Evolutionary conservation across 2,329 filamentous ascomycete genomes (phyloP), one percentile per base, ranked within the genome.

Genomic region (Rhinocladiella mackenziei): DNA sequence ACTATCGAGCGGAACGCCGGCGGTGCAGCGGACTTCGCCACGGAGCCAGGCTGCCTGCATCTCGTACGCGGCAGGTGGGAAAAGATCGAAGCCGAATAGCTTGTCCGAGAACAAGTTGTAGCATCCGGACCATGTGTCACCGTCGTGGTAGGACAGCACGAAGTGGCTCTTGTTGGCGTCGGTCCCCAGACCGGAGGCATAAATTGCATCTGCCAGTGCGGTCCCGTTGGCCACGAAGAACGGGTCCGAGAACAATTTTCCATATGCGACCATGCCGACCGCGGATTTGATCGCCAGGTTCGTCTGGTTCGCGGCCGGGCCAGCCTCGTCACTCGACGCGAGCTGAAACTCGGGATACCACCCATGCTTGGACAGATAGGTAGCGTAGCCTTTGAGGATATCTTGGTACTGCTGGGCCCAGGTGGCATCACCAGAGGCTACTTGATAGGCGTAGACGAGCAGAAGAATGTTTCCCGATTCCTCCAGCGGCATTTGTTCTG

Each of bases 271-370:
- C n/a, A 74, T 60, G 1, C 64, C 70, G 5, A 74, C 64, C 4
- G 69, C 68, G 3, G 69, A 64, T 53, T 73, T 73, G 51, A 73
- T 65, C 4, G 69, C 69, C 2, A 73, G 62, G 41, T 68, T 68
- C 5, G 71, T 73, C 50, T 72, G 65, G 37, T 73, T 72, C 7
- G 64, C 57, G 4, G 66, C 57, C 6, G 59, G 56, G 1, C 67
- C 66, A 3, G 65, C 62, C 14, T 63, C 65, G 47, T 72, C 70
- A 44, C 70, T 69, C 5, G 67, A 68, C 3, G 64, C 66, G 22
- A 70, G 56, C 45, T 72, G 69, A 23, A 61, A 55, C 5, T 58
- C 56, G 4, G 67, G 66, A 45, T 69, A 54, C 17, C 69, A 54
- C 13, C 65, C 61, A 29, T 70, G 65, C 1, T 64, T 54, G 5